These are phyloP conservation scores for Plantago major DNA, from an alignment of 257 asterid genomes.

Conservation along the genomic window DNA sequence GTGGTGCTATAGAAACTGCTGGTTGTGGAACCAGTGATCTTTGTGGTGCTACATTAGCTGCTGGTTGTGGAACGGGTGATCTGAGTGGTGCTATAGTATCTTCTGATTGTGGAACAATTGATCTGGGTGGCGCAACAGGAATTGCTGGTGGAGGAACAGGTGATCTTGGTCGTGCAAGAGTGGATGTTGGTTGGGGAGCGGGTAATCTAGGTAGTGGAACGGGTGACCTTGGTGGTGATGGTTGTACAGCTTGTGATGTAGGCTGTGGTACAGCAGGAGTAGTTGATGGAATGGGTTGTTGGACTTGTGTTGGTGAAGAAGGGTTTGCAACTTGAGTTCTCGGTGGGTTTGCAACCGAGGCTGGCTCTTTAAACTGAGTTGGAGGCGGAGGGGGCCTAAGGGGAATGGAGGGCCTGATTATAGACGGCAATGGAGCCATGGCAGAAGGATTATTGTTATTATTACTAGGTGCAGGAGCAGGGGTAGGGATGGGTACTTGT, in stretches of 20 bases:
- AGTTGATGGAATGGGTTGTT: too few relatives aligned
- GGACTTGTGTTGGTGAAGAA: too few relatives aligned
- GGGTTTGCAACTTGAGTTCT: conserved; percentile 14
- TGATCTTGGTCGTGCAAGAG: not conserved
- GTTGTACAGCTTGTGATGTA: too few relatives aligned
- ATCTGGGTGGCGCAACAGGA: not conserved
- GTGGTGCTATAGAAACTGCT: not conserved
- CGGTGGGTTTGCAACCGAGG: not conserved
- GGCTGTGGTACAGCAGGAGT: too few relatives aligned
- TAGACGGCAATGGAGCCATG: conserved; percentile 7
- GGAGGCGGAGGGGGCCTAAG: conserved; percentile 25
- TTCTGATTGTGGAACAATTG: conserved; percentile 2
- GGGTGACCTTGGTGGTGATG: not conserved
- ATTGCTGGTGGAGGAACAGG: conserved; percentile 12
- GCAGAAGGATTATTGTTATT: conserved; percentile 2
- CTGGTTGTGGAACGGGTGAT: not conserved
- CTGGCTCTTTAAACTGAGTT: conserved; percentile 19
- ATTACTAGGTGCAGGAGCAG: conserved; percentile 8
- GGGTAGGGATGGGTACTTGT: conserved; percentile 14
- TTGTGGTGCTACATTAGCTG: conserved; percentile 3
- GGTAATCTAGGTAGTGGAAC: not conserved
- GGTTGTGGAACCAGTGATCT: not conserved
- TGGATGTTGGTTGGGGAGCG: conserved; percentile 5
- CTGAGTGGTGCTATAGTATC: not conserved
- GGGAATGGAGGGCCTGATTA: conserved; percentile 25